These are phyloP conservation scores for Podospora pseudoanserina DNA, from an alignment of 495 filamentous ascomycete species.

Conservation along the genomic window DNA sequence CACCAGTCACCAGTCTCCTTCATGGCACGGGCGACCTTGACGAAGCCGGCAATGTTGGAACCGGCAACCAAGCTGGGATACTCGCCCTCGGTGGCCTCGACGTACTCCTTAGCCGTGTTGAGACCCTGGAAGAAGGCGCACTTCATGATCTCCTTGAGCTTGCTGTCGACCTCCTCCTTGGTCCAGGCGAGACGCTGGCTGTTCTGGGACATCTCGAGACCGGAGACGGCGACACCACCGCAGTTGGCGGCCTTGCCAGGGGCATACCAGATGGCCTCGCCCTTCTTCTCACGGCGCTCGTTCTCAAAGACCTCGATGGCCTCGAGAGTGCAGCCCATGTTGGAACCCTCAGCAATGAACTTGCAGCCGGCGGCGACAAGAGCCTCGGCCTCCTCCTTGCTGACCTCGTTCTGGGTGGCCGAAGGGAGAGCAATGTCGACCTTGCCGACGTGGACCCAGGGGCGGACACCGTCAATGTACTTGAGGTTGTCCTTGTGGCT, in stretches of 20 bases:
- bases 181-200: constrained; percentile 80
- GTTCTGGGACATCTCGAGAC: constrained; percentile 99
- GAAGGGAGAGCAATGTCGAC: constrained; percentile 89
- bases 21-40: constrained; percentile 94
- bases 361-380: constrained; percentile 71
- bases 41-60: constrained; percentile 95
- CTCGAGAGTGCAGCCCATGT: constrained; percentile 97
- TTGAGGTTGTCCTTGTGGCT: constrained; percentile 62
- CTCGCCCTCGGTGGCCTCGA: constrained; percentile 69
- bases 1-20: constrained; percentile 98
- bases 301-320: constrained; percentile 94
- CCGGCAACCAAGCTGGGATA: constrained; percentile 88
- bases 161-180: constrained; percentile 82
- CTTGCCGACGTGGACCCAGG: constrained; percentile 83
- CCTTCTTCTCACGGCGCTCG: constrained; percentile 63
- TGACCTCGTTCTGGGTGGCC: constrained; percentile 97
- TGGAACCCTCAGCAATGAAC: constrained; percentile 95
- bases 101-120: constrained; percentile 83
- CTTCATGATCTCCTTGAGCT: constrained; percentile 93
- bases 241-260: constrained; percentile 95
- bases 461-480: constrained; percentile 83
- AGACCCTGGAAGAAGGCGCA: constrained; percentile 89
- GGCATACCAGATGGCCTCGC: constrained; percentile 84
- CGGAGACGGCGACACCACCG: constrained; percentile 94
- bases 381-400: constrained; percentile 77